These are phyloP conservation scores for Limnomonas spitsbergensis DNA, from an alignment of 139 green algal species.

Conservation along the genomic window DNA sequence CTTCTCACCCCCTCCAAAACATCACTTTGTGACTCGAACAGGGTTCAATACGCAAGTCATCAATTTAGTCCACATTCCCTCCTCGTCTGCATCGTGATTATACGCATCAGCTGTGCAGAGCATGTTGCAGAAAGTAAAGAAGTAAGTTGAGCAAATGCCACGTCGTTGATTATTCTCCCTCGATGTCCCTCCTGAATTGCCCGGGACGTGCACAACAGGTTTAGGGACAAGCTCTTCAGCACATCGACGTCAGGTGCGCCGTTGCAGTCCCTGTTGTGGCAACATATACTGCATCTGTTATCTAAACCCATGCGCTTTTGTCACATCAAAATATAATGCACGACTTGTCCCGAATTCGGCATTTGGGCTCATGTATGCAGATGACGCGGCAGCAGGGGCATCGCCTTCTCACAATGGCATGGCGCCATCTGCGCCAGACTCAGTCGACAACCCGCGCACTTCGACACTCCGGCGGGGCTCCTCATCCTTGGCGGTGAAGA, in stretches of 20 bases:
- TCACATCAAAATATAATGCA: too few relatives aligned
- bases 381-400: not conserved
- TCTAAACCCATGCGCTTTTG: not conserved
- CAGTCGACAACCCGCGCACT: not conserved
- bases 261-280: not conserved
- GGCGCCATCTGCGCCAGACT: not conserved
- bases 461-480: not conserved
- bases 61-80: too few relatives aligned
- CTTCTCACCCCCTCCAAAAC: too few relatives aligned
- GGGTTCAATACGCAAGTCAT: too few relatives aligned
- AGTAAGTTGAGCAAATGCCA: not conserved
- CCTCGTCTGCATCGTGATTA: too few relatives aligned
- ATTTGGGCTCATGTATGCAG: not conserved
- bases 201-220: not conserved
- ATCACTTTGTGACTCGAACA: too few relatives aligned
- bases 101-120: too few relatives aligned
- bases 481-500: not conserved
- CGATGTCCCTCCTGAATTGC: not conserved
- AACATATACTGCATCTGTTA: too few relatives aligned
- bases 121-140: constrained; percentile 16
- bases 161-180: not conserved
- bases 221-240: not conserved
- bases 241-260: not conserved
- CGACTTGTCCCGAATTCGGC: too few relatives aligned
- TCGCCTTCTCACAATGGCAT: not conserved